Evolutionary conservation across 2,329 filamentous ascomycete species (phyloP).

Genomic region (Phyllosticta capitalensis): DNA sequence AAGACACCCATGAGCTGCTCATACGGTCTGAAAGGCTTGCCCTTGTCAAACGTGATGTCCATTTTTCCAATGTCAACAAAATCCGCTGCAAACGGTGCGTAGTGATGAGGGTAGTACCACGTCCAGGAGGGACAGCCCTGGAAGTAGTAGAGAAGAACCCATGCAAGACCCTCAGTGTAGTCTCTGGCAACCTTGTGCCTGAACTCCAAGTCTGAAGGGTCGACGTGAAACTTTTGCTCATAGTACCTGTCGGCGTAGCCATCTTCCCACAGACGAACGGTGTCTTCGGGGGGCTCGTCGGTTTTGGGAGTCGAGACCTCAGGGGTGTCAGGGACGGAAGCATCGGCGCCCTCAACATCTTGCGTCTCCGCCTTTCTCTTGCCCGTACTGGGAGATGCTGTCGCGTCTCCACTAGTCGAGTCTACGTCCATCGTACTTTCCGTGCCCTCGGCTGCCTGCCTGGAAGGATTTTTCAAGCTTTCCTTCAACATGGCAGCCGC

Average conservation of each 20-base stretch:
- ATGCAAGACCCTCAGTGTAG: constrained; percentile 92
- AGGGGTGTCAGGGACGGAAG: constrained; percentile 51
- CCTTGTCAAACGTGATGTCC: constrained; percentile 73
- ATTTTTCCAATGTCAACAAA: constrained; percentile 77
- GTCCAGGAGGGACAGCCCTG: constrained; percentile 98
- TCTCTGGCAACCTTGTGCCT: constrained; percentile 77
- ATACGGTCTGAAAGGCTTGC: constrained; percentile 78
- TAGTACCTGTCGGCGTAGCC: constrained; percentile 96
- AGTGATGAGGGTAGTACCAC: constrained; percentile 98
- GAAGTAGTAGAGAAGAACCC: constrained; percentile 96
- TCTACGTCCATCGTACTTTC: constrained; percentile 14
- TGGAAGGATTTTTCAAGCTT: constrained; percentile 42
- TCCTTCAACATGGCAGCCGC: constrained; percentile 80
- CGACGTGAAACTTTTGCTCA: constrained; percentile 86
- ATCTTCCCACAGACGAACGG: constrained; percentile 85
- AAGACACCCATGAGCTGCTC: constrained; percentile 98
- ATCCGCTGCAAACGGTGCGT: constrained; percentile 93
- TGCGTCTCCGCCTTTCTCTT: constrained; percentile 72
- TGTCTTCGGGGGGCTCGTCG: constrained; percentile 64
- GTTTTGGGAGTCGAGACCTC: constrained; percentile 37
- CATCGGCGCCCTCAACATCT: constrained; percentile 50
- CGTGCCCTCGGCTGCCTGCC: constrained; percentile 18
- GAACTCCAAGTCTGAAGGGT: constrained; percentile 72
- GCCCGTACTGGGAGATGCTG: constrained; percentile 43
- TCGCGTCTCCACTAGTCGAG: constrained; percentile 18